Conservation (phyloP, 2,329 filamentous ascomycete species). For the Fusarium setosum region DNA sequence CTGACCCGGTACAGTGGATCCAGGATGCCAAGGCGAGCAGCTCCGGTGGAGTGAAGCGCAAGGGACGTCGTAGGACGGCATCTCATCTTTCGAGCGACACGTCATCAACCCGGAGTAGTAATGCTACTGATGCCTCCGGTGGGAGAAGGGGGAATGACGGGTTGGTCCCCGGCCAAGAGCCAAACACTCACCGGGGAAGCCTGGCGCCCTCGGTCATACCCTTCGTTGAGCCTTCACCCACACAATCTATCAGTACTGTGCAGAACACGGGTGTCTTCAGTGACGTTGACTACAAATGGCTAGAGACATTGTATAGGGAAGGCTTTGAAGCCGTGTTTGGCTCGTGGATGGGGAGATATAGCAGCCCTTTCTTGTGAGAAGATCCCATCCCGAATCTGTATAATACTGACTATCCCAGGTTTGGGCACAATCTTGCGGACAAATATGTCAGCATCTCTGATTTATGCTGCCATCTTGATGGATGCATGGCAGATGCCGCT, state of each 20-base stretch:
- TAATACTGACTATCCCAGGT: conserved; percentile 26
- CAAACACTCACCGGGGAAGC: neutral
- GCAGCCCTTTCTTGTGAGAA: conserved; percentile 55
- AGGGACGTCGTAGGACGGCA: conserved; percentile 18
- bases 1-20: conserved; percentile 37
- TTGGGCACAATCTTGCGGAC: conserved; percentile 40
- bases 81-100: conserved; percentile 24
- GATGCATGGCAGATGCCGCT: conserved; percentile 46
- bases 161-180: neutral
- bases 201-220: neutral
- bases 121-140: neutral
- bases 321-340: conserved; percentile 55
- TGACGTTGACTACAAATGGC: conserved; percentile 35
- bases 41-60: conserved; percentile 20
- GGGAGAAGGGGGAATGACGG: neutral
- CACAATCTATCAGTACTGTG: conserved; percentile 1
- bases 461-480: conserved; percentile 47
- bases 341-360: conserved; percentile 55
- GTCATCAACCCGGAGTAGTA: conserved; percentile 11
- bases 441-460: conserved; percentile 47
- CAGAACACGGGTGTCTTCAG: conserved; percentile 7
- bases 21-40: conserved; percentile 33
- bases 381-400: neutral
- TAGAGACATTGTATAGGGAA: conserved; percentile 46
- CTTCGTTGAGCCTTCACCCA: neutral